Evolutionary conservation across 1,139 yeast genomes (phyloP), one percentile per base, ranked within the genome.

Genomic region (Insectozyma bohioensis): DNA sequence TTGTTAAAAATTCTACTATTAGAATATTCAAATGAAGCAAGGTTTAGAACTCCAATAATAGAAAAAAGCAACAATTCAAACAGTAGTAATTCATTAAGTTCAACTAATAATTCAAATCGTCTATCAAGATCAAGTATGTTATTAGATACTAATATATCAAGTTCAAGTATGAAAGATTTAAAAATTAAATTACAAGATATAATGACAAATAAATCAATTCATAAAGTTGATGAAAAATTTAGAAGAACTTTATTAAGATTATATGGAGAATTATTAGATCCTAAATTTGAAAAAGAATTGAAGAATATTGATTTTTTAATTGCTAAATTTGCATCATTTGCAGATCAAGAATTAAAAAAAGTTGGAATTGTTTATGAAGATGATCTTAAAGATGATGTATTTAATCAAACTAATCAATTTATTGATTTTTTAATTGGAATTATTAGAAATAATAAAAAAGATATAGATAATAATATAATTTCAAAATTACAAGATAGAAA

Each of bases 331-430:
- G 75, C 82, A 13, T 70, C 80, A 15, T 69, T 76, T 38, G 79
- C 85, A 6, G 77, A 78, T 36, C 80, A 77, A 44, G 90, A 82
- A 51, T 53, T 83, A 23, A 67, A 65, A 32, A 78, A 79, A 42
- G 44, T 75, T 24, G 74, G 75, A 1, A 52, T 56, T 25, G 45
- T 54, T n/a, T 67, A 67, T 4, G 59, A 54, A 2, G 50, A 59
- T 10, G 72, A 75, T 26, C 57, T 68, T 21, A 71, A 74, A 38
- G 53, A 61, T 2, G 59, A 65, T 19, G 72, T 80, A 0, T 79
- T 76, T 45, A 54, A 60, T 20, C 86, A 82, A 39, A 73, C 85
- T 0, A 67, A 69, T 8, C 59, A 61, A 11, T 84, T 85, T 54
- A 79, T 82, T 20, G 61, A 69, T 24, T 60, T 83, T 14, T 54